Percentiles rank a stretch among this genome's conserved stretches.
Conservation (phyloP, 2,329 filamentous ascomycete genomes). For the Pseudopyrenochaeta lycopersici region DNA sequence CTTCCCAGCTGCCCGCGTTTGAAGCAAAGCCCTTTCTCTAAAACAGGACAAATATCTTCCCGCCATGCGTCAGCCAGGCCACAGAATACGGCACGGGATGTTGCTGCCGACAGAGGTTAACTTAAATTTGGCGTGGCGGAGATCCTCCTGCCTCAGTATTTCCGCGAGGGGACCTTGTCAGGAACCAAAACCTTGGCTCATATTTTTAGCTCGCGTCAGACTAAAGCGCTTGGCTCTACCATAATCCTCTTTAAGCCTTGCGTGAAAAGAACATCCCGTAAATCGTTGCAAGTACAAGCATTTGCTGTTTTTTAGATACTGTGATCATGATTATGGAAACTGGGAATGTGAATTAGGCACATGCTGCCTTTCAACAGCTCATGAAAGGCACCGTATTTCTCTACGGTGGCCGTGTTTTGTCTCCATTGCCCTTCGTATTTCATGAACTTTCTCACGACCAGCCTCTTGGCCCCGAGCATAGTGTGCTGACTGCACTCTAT, state of each 20-base stretch:
- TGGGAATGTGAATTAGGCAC: not conserved
- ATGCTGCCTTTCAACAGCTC: not conserved
- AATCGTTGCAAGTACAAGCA: not conserved
- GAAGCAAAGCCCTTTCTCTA: too few species aligned
- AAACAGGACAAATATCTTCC: too few species aligned
- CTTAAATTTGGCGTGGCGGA: constrained; percentile 14
- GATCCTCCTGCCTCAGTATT: constrained; percentile 17
- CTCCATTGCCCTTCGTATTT: constrained; percentile 26
- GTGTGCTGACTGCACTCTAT: constrained; percentile 20
- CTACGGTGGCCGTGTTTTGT: constrained; percentile 3
- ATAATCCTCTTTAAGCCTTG: not conserved
- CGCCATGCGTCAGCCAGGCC: not conserved
- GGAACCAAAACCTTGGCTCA: constrained; percentile 9
- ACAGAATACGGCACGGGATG: not conserved
- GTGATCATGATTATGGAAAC: not conserved
- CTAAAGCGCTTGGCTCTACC: constrained; percentile 19
- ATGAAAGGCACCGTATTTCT: not conserved
- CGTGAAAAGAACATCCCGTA: not conserved
- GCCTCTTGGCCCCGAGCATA: constrained; percentile 30
- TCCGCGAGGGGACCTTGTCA: constrained; percentile 18
- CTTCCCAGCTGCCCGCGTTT: too few species aligned
- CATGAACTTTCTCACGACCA: constrained; percentile 16
- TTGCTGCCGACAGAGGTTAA: not conserved
- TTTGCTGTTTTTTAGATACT: not conserved
- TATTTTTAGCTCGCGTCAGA: constrained; percentile 25